Evolutionary conservation across 2,329 filamentous ascomycete genomes (phyloP).

Genomic region (Xylaria sp.): DNA sequence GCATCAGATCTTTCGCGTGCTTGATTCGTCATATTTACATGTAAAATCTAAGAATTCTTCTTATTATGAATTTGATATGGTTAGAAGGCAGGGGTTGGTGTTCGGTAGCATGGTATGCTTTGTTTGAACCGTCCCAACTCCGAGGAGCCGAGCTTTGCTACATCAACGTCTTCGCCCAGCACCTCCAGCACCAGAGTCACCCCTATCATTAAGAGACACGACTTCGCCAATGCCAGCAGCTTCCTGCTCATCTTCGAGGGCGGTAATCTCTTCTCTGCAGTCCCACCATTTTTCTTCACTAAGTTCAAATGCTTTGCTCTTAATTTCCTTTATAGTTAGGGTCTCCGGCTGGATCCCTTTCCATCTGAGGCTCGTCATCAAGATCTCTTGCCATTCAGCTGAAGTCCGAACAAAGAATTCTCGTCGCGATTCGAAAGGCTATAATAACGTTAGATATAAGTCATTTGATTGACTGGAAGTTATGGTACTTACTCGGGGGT

Average conservation of each 20-base stretch:
- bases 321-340: conserved; percentile 87
- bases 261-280: conserved; percentile 90
- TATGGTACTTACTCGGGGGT: conserved; percentile 65
- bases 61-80: too few species aligned
- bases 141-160: background rate
- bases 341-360: conserved; percentile 74
- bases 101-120: background rate
- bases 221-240: conserved; percentile 95
- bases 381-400: conserved; percentile 87
- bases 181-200: conserved; percentile 64
- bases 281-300: conserved; percentile 99
- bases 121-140: background rate
- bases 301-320: conserved; percentile 87
- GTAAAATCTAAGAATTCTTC: too few species aligned
- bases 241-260: conserved; percentile 94
- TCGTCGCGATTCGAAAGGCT: conserved; percentile 88
- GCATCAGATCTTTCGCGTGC: too few species aligned
- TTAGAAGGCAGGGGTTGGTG: too few species aligned
- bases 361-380: conserved; percentile 79
- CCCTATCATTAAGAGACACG: conserved; percentile 83
- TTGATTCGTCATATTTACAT: too few species aligned
- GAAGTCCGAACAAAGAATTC: conserved; percentile 93
- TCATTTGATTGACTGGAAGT: background rate
- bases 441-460: conserved; percentile 48
- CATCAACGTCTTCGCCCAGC: conserved; percentile 50